Evolutionary conservation across 2,329 filamentous ascomycete genomes (phyloP).

Genomic region (Plectosphaerella cucumerina): DNA sequence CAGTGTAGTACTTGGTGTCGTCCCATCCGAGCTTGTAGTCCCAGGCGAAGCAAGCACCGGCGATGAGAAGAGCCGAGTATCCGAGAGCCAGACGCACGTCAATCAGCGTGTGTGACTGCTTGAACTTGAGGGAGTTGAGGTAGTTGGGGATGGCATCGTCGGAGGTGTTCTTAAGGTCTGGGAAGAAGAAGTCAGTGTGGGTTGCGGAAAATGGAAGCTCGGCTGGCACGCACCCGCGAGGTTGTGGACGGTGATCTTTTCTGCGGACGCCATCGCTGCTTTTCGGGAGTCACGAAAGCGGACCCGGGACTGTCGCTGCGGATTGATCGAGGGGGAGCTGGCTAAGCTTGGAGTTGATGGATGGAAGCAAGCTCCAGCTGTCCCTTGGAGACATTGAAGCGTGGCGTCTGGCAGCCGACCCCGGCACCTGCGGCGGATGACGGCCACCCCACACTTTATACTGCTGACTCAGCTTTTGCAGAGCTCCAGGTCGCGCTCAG

Average conservation of each 20-base stretch:
- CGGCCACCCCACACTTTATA: too few species aligned
- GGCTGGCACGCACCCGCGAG: slow-evolving; percentile 47
- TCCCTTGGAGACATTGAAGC: too few species aligned
- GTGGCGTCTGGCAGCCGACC: too few species aligned
- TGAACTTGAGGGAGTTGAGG: slow-evolving; percentile 82
- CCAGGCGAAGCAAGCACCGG: slow-evolving; percentile 80
- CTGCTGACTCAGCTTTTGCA: slow-evolving; percentile 1
- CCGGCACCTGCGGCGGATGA: too few species aligned
- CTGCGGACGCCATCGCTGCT: slow-evolving; percentile 37
- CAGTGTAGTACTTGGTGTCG: slow-evolving; percentile 74
- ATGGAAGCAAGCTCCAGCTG: slow-evolving; percentile 3
- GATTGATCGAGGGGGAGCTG: background rate
- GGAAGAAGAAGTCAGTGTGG: slow-evolving; percentile 9
- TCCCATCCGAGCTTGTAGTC: slow-evolving; percentile 94
- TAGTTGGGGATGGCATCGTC: slow-evolving; percentile 95
- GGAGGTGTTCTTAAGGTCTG: slow-evolving; percentile 94
- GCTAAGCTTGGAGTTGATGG: background rate
- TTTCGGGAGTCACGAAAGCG: too few species aligned
- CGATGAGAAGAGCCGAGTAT: slow-evolving; percentile 75
- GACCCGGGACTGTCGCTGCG: background rate
- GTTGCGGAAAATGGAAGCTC: slow-evolving; percentile 3
- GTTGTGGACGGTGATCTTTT: slow-evolving; percentile 64
- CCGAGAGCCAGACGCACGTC: slow-evolving; percentile 82
- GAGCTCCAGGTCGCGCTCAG: background rate
- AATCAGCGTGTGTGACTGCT: slow-evolving; percentile 72